These are phyloP conservation scores for Xylariomycetidae sp. DNA, from an alignment of 2,329 filamentous ascomycete species.

Conservation along the genomic window DNA sequence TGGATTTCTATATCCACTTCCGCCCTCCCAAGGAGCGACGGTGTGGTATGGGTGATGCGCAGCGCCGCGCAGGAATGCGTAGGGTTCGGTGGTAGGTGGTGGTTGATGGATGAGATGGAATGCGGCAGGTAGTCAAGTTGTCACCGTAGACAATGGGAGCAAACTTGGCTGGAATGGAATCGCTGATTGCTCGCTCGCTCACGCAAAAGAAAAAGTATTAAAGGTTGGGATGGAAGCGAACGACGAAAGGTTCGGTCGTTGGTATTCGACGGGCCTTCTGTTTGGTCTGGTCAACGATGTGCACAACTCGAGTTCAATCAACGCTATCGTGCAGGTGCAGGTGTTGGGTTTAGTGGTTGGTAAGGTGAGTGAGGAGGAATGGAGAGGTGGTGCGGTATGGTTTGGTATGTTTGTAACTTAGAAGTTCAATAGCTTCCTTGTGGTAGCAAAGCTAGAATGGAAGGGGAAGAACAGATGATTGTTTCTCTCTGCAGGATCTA, in stretches of 20 bases:
- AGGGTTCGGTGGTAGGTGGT: conserved; percentile 5
- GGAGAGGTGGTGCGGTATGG: conserved; percentile 2
- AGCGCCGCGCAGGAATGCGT: conserved; percentile 21
- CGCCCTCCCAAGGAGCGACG: conserved; percentile 28
- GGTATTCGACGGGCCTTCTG: conserved; percentile 8
- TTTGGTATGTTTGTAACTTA: conserved; percentile 24
- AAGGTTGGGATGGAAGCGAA: conserved; percentile 6
- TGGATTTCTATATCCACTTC: conserved; percentile 21
- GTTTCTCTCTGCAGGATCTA: conserved; percentile 16
- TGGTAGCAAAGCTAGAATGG: conserved; percentile 9
- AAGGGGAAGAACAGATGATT: conserved; percentile 18
- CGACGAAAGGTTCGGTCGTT: conserved; percentile 6
- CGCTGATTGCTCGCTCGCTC: conserved; percentile 1
- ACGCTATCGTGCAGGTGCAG: conserved; percentile 10
- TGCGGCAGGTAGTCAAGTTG: conserved; percentile 7
- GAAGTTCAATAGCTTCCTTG: conserved; percentile 21
- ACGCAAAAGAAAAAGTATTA: too few relatives aligned
- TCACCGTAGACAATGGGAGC: too few relatives aligned
- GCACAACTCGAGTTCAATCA: conserved; percentile 6
- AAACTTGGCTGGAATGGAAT: conserved; percentile 16
- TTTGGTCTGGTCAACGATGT: conserved; percentile 22
- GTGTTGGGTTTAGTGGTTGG: conserved; percentile 5
- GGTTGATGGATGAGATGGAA: conserved; percentile 15
- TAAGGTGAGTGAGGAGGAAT: background rate
- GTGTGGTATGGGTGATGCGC: conserved; percentile 15